Percentiles rank a stretch among this genome's conserved stretches.
Conservation (phyloP, 164 flowering plant species). For the Stephania cephalantha region DNA sequence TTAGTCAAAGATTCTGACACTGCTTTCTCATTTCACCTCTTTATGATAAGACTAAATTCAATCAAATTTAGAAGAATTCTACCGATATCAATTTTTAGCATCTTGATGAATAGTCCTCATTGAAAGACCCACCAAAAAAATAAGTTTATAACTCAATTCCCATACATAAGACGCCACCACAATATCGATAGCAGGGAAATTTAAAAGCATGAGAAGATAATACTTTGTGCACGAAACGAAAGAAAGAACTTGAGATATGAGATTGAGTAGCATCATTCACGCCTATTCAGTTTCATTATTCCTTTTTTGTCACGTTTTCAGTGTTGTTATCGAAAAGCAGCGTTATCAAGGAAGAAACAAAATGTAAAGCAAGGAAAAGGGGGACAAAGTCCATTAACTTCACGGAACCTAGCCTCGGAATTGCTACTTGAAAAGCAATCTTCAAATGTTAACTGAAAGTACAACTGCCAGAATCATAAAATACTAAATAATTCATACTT, state of each 20-base stretch:
- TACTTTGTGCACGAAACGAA: background rate
- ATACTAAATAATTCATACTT: background rate
- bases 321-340: no score
- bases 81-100: no score
- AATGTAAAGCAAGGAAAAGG: background rate
- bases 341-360: no score
- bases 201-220: background rate
- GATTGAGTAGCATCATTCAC: no score
- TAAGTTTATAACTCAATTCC: background rate
- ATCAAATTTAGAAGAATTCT: no score
- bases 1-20: no score
- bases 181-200: background rate
- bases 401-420: background rate
- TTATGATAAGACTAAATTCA: no score
- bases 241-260: background rate
- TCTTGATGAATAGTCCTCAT: background rate
- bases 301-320: no score
- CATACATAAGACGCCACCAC: background rate
- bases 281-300: no score
- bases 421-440: background rate
- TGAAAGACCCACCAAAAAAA: background rate
- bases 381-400: background rate
- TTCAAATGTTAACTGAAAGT: background rate
- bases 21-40: no score
- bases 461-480: constrained; percentile 3